These are phyloP conservation scores for Saksenaea vasiformis DNA, from an alignment of 371 early-diverging fungal genomes.

Conservation along the genomic window DNA sequence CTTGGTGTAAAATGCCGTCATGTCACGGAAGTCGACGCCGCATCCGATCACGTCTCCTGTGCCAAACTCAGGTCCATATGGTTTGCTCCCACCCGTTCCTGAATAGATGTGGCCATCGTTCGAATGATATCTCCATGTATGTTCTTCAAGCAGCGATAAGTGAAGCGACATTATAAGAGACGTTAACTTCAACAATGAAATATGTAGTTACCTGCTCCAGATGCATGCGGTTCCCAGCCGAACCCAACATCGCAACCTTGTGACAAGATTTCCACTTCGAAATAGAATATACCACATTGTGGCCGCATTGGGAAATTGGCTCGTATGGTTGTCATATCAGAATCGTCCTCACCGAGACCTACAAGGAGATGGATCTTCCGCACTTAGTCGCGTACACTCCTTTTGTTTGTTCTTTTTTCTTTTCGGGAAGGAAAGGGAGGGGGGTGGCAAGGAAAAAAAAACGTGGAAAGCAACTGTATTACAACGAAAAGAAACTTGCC, in stretches of 20 bases:
- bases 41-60: slow-evolving; percentile 94
- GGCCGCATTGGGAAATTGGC: slow-evolving; percentile 83
- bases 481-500: slow-evolving; percentile 34
- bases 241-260: slow-evolving; percentile 89
- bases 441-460: slow-evolving; percentile 14
- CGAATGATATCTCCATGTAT: slow-evolving; percentile 87
- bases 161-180: neutral
- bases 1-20: slow-evolving; percentile 84
- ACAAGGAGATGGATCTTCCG: slow-evolving; percentile 4
- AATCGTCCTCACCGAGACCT: slow-evolving; percentile 79
- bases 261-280: slow-evolving; percentile 77
- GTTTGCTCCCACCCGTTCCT: slow-evolving; percentile 67
- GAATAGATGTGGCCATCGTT: slow-evolving; percentile 87
- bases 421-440: slow-evolving; percentile 8
- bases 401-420: slow-evolving; percentile 4
- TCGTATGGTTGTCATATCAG: slow-evolving; percentile 79
- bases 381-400: neutral
- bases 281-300: slow-evolving; percentile 89
- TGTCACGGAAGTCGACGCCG: slow-evolving; percentile 80
- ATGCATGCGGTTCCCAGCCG: slow-evolving; percentile 34
- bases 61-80: slow-evolving; percentile 86
- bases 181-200: neutral
- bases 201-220: neutral
- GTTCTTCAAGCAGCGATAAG: slow-evolving; percentile 66
- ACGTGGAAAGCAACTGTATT: slow-evolving; percentile 3